Base-by-base conservation (phyloP, 176 grass and related monocot species). In the Eleusine indica region DNA sequence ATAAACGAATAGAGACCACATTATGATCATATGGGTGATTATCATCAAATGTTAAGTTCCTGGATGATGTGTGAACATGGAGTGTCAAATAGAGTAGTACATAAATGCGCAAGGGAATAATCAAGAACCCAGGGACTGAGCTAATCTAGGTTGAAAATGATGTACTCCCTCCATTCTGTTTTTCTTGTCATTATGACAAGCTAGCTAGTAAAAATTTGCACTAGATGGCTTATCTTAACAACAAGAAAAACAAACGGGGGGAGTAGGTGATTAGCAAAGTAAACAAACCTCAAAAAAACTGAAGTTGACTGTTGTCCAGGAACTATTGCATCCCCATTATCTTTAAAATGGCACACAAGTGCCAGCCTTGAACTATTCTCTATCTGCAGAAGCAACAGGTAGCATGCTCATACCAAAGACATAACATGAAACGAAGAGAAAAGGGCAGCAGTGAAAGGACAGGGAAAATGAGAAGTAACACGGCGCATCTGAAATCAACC, bases 301-400 rank as follows among this genome's bases (percentile, higher is more conserved):
- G 94, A 96, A 90, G 86, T 74, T 48, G 91, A 85, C 46, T 89
- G 83, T 82, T 88, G 91, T 37, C 86, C 88, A 82, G 94, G 62
- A 76, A 96, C 68, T 82, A 89, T 66, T 70, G 85, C 86, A 65
- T 96, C 90, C 77, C 86, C 88, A 68, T 77, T 79, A 84, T 88
- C 90, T 87, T 87, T 79, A 78, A 93, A 93, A 91, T 91, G 81
- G 66, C 94, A 96, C 80, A 91, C 83, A 84, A 96, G 88, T 80
- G 85, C 71, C 76, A 96, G 53, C 89, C 91, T 92, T 85, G 94
- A 89, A 62, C 88, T 76, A 11, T 96, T 96, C 70, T 91, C 83
- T 82, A 96, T 89, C 94, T 96, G 94, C 89, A 84, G 80, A 86
- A 79, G 78, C 64, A 85, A 71, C 52, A 38, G 29, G 68, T 68